Evolutionary conservation across 805 yeast genomes (phyloP).

Genomic region (Saccharomyces mikatae): DNA sequence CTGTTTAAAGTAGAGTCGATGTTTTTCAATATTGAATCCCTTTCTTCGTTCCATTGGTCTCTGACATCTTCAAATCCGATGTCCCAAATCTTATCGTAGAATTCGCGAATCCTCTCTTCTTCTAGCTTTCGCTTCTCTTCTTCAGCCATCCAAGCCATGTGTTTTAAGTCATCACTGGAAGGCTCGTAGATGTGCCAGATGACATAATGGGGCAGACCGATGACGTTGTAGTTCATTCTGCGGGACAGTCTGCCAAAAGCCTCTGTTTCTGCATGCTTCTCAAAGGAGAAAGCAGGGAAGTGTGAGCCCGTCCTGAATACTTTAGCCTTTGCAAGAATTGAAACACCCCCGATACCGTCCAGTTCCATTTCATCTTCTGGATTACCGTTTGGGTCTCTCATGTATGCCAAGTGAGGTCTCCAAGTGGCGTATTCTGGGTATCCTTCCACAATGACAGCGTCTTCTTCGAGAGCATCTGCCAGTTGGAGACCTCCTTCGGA

Average conservation of each 20-base stretch:
- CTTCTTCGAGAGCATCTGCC: constrained; percentile 76
- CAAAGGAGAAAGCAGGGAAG: constrained; percentile 94
- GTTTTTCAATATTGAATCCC: constrained; percentile 63
- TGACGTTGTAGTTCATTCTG: constrained; percentile 77
- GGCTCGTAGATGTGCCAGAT: constrained; percentile 98
- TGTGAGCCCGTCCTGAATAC: constrained; percentile 86
- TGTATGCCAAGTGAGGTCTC: constrained; percentile 93
- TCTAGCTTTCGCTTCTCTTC: constrained; percentile 62
- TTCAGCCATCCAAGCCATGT: constrained; percentile 83
- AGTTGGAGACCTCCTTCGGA: constrained; percentile 72
- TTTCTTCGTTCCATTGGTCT: constrained; percentile 66
- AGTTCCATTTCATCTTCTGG: constrained; percentile 87
- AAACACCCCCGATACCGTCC: constrained; percentile 97
- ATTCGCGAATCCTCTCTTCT: constrained; percentile 53
- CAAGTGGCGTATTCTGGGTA: constrained; percentile 96
- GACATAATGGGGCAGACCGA: constrained; percentile 89
- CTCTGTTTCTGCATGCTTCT: constrained; percentile 96
- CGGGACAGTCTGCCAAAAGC: constrained; percentile 89
- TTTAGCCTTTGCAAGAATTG: constrained; percentile 76
- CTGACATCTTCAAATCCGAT: constrained; percentile 71
- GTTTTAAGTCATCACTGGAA: constrained; percentile 78
- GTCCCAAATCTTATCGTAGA: constrained; percentile 65
- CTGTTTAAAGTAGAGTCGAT: constrained; percentile 44
- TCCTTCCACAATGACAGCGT: constrained; percentile 95
- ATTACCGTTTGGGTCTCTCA: constrained; percentile 91